Percentiles rank a stretch among this genome's conserved stretches.
phyloP scores from a whole-genome alignment of 1,139 yeast species.

The Zygotorulaspora mrakii region DNA sequence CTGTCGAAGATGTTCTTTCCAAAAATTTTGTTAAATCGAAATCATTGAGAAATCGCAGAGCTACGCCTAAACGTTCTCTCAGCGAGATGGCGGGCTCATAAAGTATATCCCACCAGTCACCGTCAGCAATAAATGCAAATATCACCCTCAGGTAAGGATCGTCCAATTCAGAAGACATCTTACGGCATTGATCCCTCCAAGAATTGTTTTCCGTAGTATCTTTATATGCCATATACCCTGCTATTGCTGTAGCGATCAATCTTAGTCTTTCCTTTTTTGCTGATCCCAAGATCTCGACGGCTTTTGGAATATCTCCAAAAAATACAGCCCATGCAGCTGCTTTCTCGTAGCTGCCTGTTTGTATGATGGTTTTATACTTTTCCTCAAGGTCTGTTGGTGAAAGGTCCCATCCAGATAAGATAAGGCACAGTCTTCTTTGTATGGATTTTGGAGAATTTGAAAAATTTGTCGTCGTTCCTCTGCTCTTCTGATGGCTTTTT shows the following conservation, averaged over 20 bases:
- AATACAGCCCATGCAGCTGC: constrained; percentile 99
- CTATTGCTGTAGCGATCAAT: constrained; percentile 89
- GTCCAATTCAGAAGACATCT: constrained; percentile 79
- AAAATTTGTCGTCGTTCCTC: constrained; percentile 19
- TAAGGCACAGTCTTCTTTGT: constrained; percentile 74
- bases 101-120: constrained; percentile 94
- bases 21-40: constrained; percentile 67
- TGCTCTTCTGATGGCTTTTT: constrained; percentile 28
- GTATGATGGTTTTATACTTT: constrained; percentile 55
- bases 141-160: constrained; percentile 88
- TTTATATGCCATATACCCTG: constrained; percentile 82
- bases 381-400: constrained; percentile 72
- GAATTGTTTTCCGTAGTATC: constrained; percentile 61
- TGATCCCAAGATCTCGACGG: constrained; percentile 64
- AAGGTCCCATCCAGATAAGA: constrained; percentile 90
- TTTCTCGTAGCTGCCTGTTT: constrained; percentile 65
- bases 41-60: constrained; percentile 78
- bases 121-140: constrained; percentile 90
- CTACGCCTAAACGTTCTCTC: constrained; percentile 85
- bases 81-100: constrained; percentile 87
- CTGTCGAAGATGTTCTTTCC: constrained; percentile 65
- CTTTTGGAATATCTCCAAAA: constrained; percentile 80
- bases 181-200: constrained; percentile 92
- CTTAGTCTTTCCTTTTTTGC: constrained; percentile 48
- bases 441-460: constrained; percentile 44